Evolutionary conservation across 352 stramenopile species (phyloP).

Genomic region (Globisporangium nodosum): DNA sequence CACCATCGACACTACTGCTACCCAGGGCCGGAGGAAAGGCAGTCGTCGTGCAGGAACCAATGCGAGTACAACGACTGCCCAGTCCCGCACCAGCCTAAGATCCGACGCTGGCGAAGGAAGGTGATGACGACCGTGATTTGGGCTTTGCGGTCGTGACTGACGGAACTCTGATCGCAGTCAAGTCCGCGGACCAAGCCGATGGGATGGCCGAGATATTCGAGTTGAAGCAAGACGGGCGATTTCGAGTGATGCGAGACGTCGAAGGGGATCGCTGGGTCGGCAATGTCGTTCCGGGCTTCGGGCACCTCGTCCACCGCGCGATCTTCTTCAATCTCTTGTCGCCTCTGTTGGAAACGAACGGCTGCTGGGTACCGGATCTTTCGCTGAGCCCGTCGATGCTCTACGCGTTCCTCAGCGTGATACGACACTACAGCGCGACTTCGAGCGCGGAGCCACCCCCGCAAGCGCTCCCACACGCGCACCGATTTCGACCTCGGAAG

Average conservation of each 20-base stretch:
- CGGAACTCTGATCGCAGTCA: background rate
- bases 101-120: no score
- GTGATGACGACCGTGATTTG: background rate
- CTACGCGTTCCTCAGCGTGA: background rate
- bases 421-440: background rate
- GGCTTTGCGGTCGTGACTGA: background rate
- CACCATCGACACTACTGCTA: background rate
- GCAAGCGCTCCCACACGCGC: background rate
- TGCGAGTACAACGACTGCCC: no score
- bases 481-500: background rate
- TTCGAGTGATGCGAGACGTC: slow-evolving; percentile 6
- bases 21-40: background rate
- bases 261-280: background rate
- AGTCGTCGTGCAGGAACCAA: background rate
- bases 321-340: background rate
- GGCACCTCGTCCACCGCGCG: background rate
- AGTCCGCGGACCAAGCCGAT: background rate
- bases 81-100: no score
- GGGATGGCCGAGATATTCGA: background rate
- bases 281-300: background rate
- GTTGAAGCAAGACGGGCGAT: slow-evolving; percentile 1
- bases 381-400: background rate
- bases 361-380: background rate
- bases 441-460: background rate
- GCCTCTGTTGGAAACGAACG: background rate